A percentile compares a stretch with the other conserved stretches of the same genome.
Conservation (phyloP, 208 protist species). For the Crithidia thermophila region DNA sequence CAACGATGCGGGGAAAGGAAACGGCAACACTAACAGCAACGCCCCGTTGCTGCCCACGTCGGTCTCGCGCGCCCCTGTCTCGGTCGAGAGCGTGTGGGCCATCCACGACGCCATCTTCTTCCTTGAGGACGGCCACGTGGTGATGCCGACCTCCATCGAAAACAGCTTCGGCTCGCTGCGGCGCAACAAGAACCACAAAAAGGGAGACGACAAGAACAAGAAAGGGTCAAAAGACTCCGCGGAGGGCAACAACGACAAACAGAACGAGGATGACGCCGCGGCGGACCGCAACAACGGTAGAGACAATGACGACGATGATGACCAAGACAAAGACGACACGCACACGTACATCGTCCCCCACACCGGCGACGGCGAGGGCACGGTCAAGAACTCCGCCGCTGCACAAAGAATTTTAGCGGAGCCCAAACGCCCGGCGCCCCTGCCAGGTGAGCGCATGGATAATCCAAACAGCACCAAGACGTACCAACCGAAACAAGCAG, state of each 20-base stretch:
- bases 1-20: background rate
- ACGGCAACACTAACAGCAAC: background rate
- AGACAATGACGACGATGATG: conserved; percentile 2
- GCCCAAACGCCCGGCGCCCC: too few relatives aligned
- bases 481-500: background rate
- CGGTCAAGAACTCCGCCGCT: too few relatives aligned
- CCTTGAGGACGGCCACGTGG: conserved; percentile 34
- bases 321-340: background rate
- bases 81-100: conserved; percentile 46
- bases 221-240: conserved; percentile 3
- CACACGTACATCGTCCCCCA: conserved; percentile 30
- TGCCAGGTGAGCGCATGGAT: too few relatives aligned
- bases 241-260: background rate
- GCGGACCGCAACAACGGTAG: background rate
- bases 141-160: conserved; percentile 33
- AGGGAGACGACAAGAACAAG: conserved; percentile 25
- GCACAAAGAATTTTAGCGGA: too few relatives aligned
- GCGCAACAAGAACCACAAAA: conserved; percentile 24
- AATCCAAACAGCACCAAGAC: too few relatives aligned
- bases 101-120: conserved; percentile 60
- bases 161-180: conserved; percentile 31
- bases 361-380: background rate
- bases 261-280: background rate
- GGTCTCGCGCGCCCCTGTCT: conserved; percentile 9
- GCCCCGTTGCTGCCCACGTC: background rate